These are phyloP conservation scores for Hericium alpestre DNA, from an alignment of 768 basidiomycete species.

Conservation along the genomic window DNA sequence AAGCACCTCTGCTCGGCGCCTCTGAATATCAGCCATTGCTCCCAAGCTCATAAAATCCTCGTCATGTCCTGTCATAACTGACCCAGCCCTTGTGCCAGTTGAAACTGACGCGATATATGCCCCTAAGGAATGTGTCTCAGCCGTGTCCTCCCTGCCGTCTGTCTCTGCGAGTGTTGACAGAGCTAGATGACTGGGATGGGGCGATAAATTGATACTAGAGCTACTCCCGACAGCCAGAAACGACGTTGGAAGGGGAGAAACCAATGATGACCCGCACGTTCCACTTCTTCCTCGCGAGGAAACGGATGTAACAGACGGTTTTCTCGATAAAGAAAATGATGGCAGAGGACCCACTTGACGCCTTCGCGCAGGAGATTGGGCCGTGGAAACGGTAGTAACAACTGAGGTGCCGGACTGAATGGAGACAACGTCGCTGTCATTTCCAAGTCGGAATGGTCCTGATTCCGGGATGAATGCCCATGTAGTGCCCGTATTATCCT, in stretches of 20 bases:
- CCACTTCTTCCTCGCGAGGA: slow-evolving; percentile 13
- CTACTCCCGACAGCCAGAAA: slow-evolving; percentile 27
- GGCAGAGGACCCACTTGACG: slow-evolving; percentile 8
- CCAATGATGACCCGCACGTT: slow-evolving; percentile 19
- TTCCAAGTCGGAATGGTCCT: slow-evolving; percentile 1
- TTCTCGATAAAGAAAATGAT: slow-evolving; percentile 7
- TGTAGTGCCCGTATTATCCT: slow-evolving; percentile 2
- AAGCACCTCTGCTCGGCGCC: slow-evolving; percentile 60
- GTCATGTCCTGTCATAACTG: slow-evolving; percentile 16
- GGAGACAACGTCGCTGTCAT: slow-evolving; percentile 12
- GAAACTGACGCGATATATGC: slow-evolving; percentile 1
- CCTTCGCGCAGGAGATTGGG: slow-evolving; percentile 7
- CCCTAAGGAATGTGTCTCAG: slow-evolving; percentile 2
- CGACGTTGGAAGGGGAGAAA: slow-evolving; percentile 21
- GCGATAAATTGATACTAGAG: slow-evolving; percentile 39
- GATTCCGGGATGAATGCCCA: slow-evolving; percentile 1
- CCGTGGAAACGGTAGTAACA: slow-evolving; percentile 9
- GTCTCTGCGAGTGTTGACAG: slow-evolving; percentile 45
- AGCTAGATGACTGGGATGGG: slow-evolving; percentile 38
- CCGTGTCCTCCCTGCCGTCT: slow-evolving; percentile 17
- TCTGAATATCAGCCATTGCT: slow-evolving; percentile 62
- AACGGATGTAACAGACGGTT: slow-evolving; percentile 12
- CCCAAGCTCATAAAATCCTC: slow-evolving; percentile 33
- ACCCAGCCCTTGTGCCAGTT: neutral
- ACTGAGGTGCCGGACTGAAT: slow-evolving; percentile 11